phyloP scores from a whole-genome alignment of 768 basidiomycete species.

The Tephrocybe rancida region DNA sequence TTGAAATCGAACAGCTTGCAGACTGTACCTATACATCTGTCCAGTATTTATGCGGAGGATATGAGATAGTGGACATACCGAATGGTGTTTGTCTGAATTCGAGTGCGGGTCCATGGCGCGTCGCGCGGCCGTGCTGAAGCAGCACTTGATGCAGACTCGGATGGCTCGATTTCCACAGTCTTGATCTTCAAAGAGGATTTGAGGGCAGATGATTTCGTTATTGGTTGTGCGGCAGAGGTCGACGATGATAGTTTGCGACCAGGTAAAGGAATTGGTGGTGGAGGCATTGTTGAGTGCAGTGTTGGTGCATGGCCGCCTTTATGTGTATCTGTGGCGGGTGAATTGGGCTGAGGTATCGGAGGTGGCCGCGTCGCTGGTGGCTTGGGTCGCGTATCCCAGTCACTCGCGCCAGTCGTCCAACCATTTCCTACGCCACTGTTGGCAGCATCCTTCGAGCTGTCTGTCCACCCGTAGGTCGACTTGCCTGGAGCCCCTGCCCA shows the following conservation, averaged over 20 bases:
- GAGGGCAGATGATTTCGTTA: neutral
- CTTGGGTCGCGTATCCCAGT: constrained; percentile 5
- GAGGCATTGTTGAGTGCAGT: neutral
- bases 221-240: neutral
- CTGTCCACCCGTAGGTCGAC: neutral
- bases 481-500: neutral
- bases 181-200: constrained; percentile 4
- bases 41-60: neutral
- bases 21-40: constrained; percentile 23
- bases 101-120: constrained; percentile 12
- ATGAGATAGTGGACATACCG: constrained; percentile 16
- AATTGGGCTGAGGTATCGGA: neutral
- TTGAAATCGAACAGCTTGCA: constrained; percentile 29
- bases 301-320: neutral
- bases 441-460: neutral
- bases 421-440: neutral
- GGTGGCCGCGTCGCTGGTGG: neutral
- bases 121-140: constrained; percentile 8
- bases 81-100: constrained; percentile 21
- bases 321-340: neutral
- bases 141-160: constrained; percentile 6
- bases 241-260: neutral
- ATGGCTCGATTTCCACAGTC: constrained; percentile 10
- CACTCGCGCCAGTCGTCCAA: constrained; percentile 3
- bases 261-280: neutral